These are phyloP conservation scores for Paecilomyces dactylethromorphus DNA, from an alignment of 2,329 filamentous ascomycete genomes.

Conservation along the genomic window DNA sequence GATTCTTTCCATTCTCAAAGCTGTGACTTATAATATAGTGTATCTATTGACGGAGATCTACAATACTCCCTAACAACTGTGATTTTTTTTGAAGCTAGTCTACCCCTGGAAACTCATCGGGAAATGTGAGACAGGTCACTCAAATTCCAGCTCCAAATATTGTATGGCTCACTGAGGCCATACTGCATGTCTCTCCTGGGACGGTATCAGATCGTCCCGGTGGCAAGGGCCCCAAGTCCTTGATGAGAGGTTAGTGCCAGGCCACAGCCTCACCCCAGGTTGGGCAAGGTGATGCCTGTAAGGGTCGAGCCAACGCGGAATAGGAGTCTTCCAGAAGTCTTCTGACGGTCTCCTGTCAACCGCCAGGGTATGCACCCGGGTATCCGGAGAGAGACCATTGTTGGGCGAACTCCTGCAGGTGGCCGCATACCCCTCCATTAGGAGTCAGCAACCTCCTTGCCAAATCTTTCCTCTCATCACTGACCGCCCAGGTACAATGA, in stretches of 20 bases:
- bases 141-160: neutral
- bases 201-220: neutral
- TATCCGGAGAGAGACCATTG: conserved; percentile 3
- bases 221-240: neutral
- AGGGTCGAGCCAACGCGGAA: conserved; percentile 7
- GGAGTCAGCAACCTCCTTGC: neutral
- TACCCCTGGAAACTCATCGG: neutral
- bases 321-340: conserved; percentile 7
- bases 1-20: too few species aligned
- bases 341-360: conserved; percentile 4
- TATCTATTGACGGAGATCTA: neutral
- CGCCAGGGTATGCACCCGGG: conserved; percentile 8
- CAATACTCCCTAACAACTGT: neutral
- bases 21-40: neutral
- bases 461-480: neutral
- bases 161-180: neutral
- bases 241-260: neutral
- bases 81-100: neutral
- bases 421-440: conserved; percentile 11
- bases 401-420: conserved; percentile 16
- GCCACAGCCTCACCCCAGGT: neutral
- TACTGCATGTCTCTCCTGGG: neutral
- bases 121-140: neutral
- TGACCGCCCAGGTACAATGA: conserved; percentile 5
- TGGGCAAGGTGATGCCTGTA: conserved; percentile 9